Evolutionary conservation across 257 asterid species (phyloP).

Genomic region (Penstemon barbatus): DNA sequence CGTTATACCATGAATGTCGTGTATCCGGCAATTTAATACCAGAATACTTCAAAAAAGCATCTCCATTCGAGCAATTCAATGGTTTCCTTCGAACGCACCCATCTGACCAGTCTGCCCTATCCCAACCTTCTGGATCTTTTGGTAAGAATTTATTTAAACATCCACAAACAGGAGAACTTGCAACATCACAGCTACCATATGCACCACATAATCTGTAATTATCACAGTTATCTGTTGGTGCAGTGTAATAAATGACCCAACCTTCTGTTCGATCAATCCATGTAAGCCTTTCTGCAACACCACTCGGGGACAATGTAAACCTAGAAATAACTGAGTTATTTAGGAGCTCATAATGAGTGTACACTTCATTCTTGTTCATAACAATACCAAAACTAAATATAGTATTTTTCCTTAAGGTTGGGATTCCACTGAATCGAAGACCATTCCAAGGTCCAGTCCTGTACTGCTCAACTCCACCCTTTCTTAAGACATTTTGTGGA

Average conservation of each 20-base stretch:
- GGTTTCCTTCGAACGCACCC: constrained; percentile 34
- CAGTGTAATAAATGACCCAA: neutral
- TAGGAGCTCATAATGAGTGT: neutral
- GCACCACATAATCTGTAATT: neutral
- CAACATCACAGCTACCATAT: neutral
- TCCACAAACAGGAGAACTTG: neutral
- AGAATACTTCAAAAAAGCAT: constrained; percentile 28
- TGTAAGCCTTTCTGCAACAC: neutral
- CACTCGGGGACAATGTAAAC: neutral
- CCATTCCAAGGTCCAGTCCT: constrained; percentile 26
- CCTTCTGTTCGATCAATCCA: neutral
- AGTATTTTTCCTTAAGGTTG: constrained; percentile 9
- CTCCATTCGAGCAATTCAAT: constrained; percentile 29
- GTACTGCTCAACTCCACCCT: constrained; percentile 17
- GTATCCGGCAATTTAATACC: constrained; percentile 38
- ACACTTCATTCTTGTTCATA: neutral
- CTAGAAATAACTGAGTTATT: neutral
- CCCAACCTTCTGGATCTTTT: constrained; percentile 29
- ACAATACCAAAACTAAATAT: neutral
- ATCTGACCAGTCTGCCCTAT: constrained; percentile 28
- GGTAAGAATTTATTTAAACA: neutral
- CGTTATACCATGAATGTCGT: constrained; percentile 21
- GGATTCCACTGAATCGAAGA: constrained; percentile 19
- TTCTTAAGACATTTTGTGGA: constrained; percentile 24
- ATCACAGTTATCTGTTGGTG: neutral